These are phyloP conservation scores for Avena insularis DNA, from an alignment of 176 grass and related monocot species.

Conservation along the genomic window DNA sequence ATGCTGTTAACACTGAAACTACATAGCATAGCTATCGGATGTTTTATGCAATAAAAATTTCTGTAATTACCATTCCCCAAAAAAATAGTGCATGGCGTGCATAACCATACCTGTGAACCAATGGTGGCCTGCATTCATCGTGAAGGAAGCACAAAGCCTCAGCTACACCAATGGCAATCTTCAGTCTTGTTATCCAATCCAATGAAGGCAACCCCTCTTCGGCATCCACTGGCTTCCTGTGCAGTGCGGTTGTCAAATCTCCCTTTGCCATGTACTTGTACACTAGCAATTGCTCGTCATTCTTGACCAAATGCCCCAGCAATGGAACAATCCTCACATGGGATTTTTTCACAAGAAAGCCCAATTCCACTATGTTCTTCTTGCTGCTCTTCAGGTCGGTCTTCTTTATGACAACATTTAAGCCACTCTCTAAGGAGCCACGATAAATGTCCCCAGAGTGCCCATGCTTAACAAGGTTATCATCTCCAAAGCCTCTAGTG, in stretches of 20 bases:
- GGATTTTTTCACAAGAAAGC: slow-evolving; percentile 53
- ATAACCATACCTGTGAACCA: slow-evolving; percentile 80
- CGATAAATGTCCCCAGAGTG: slow-evolving; percentile 74
- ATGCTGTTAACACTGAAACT: slow-evolving; percentile 35
- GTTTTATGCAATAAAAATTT: slow-evolving; percentile 24
- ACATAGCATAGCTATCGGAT: slow-evolving; percentile 27
- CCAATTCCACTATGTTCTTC: slow-evolving; percentile 55
- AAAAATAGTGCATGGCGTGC: slow-evolving; percentile 11
- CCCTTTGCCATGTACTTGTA: slow-evolving; percentile 81
- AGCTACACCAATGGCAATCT: slow-evolving; percentile 76
- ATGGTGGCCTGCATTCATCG: slow-evolving; percentile 70
- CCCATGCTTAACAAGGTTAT: slow-evolving; percentile 73
- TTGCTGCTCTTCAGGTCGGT: slow-evolving; percentile 51
- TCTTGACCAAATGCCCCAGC: slow-evolving; percentile 64
- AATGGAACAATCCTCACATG: slow-evolving; percentile 70
- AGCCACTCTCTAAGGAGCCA: slow-evolving; percentile 68
- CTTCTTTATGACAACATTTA: slow-evolving; percentile 71
- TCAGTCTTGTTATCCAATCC: slow-evolving; percentile 98
- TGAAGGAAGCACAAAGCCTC: slow-evolving; percentile 95
- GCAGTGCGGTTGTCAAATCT: slow-evolving; percentile 77
- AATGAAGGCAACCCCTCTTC: slow-evolving; percentile 66
- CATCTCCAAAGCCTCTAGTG: slow-evolving; percentile 59
- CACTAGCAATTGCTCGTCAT: slow-evolving; percentile 64
- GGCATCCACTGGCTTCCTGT: slow-evolving; percentile 48
- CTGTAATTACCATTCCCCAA: slow-evolving; percentile 15